phyloP scores from a whole-genome alignment of 805 yeast species.

The Grigorovia transvaalensis region DNA sequence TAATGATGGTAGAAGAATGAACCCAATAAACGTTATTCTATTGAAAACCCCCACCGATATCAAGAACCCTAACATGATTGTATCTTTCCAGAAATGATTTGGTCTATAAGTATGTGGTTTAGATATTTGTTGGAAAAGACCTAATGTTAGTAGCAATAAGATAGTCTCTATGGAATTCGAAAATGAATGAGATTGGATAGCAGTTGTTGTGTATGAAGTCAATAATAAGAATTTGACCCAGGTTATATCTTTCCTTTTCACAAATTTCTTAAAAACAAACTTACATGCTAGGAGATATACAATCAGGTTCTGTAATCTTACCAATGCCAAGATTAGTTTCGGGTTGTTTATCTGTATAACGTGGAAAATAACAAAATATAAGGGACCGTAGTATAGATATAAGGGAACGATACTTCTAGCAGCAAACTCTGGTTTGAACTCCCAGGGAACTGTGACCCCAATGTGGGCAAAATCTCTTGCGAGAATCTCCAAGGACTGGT shows the following conservation, averaged over 20 bases:
- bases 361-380: constrained; percentile 29
- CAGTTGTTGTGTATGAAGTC: constrained; percentile 60
- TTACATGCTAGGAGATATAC: constrained; percentile 12
- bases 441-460: constrained; percentile 61
- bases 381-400: constrained; percentile 59
- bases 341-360: constrained; percentile 29
- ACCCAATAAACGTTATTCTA: constrained; percentile 73
- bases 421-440: constrained; percentile 38
- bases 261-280: background rate
- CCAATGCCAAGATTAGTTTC: constrained; percentile 39
- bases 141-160: constrained; percentile 33
- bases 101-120: background rate
- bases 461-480: constrained; percentile 6
- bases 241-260: background rate
- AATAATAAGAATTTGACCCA: constrained; percentile 26
- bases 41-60: constrained; percentile 68
- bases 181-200: constrained; percentile 77
- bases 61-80: constrained; percentile 35
- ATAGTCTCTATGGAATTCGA: constrained; percentile 76
- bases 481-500: constrained; percentile 77
- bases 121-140: constrained; percentile 26
- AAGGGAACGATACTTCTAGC: constrained; percentile 67
- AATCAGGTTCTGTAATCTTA: constrained; percentile 39
- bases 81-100: background rate
- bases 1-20: constrained; percentile 53